Base-by-base conservation (phyloP, 192 early-diverging fungal species). In the Haplosporangium gracile region DNA sequence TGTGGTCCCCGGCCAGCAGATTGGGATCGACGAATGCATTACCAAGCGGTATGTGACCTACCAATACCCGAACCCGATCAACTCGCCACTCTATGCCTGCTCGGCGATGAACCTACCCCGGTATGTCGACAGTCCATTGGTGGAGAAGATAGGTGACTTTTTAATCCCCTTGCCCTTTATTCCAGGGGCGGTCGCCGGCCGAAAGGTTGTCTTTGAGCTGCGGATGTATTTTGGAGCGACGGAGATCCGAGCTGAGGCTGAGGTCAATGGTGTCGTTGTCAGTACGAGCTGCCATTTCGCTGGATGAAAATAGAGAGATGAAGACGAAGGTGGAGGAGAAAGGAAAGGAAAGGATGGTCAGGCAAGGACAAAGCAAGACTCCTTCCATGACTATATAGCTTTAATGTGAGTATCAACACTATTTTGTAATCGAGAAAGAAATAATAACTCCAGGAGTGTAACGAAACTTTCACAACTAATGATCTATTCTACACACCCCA, bases 171-270 rank as follows among this genome's bases (percentile, higher is more conserved):
- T 83, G n/a, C 82, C 82, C 1, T 75, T 45, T 47, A 75, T 83
- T 49, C 82, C 82, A 5, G 82, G 82, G 16, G 82, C 82, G 2
- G 24, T 40, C 15, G 76, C 82, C 10, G 82, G 82, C 0, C 77
- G 78, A 24, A 83, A 78, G 65, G 24, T 86, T 5, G 7, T 42
- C 57, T 77, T 75, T 85, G 77, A 79, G 26, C 42, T 72, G n/a
- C 81, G 89, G 76, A 91, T 91, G 90, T 91, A 89, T 71, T 89
- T 91, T 80, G 90, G 90, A 55, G 75, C 77, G 26, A 91, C 88
- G 24, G 90, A 91, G 51, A 88, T 91, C 10, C 68, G 88, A 2
- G 88, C 87, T 24, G 90, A 91, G 68, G 90, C 90, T 24, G 90
- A 91, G 60, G 88, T 91, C 60, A 88, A 88, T 55, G 88, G 81